Evolutionary conservation across 2,329 filamentous ascomycete genomes (phyloP), one percentile per base, ranked within the genome.

Genomic region (Claviceps cyperi): DNA sequence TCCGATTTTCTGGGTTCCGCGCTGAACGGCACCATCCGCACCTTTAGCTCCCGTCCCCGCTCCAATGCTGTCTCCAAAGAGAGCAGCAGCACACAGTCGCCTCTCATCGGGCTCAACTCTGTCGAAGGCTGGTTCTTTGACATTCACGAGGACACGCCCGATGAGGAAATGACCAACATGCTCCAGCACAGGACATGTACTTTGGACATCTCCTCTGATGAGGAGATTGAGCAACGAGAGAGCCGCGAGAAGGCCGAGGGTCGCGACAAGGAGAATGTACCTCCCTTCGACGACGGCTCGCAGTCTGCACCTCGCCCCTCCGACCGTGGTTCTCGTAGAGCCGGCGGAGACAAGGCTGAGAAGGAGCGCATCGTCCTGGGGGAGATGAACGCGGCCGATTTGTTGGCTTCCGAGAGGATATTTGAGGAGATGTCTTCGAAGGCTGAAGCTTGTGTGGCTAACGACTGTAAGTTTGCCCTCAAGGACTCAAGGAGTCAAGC

Each of bases 181-280:
- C 86, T 97, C 69, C 86, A 96, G 66, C 91, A 96, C 70, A 84
- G 84, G 50, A 91, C 91, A 7, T 83, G 84, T 55, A 81, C 84
- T 0, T 76, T 97, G 3, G 91, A 97, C 62, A 88, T 97, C 60
- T 88, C 81, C 57, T 90, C 87, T 21, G 90, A 95, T 59, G 90
- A 95, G 63, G 85, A 90, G 65, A 76, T 69, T 28, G 74, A 77
- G 59, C 73, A 70, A 47, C 77, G 77, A 60, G 67, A 74, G 43
- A 69, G 60, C 47, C 67, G 66, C 56, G 75, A 73, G 61, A 64
- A 72, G 57, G 72, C 73, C 35, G 77, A 86, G 56, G 76, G 78
- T 44, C 74, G 80, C 35, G 86, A 88, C 60, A 98, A 98, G 73
- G 91, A 98, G 71, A 98, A 98, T 62, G 80, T 95, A 17, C 86